Evolutionary conservation across 345 rosid species (phyloP), one percentile per base, ranked within the genome.

Genomic region (Salix koriyanagi): DNA sequence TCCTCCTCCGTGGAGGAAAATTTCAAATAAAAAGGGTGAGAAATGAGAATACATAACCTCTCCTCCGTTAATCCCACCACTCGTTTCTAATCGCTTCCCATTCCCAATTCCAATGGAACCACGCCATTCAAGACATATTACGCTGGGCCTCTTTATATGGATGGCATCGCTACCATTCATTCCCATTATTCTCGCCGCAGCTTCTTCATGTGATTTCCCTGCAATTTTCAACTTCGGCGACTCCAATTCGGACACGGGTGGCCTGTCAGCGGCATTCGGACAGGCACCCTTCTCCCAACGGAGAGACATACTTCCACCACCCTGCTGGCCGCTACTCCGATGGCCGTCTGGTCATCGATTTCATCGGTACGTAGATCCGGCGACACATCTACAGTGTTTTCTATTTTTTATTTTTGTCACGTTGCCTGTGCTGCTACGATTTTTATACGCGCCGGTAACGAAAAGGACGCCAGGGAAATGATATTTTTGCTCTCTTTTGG

Each of bases 301-400:
- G 93, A 0, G 74, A 69, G 74, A 89, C 94, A 0, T 88, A 67
- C 81, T 92, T 92, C 80, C 87, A 80, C 65, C 28, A 72, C 13
- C 93, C 93, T 0, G 86, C 90, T 2, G 94, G 97, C n/a, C 89
- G 91, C 1, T 89, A 70, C 79, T 86, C 84, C 26, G 93, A 92
- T 37, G 97, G 94, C 76, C 88, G 94, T 23, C 84, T 92, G 39
- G 52, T 88, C 70, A 32, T 90, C n/a, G 97, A 89, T 76, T 88
- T 92, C 79, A 90, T 92, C 60, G 89, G 97, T 90, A 81, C 34
- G 26, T 46, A 13, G 16, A 46, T 46, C 52, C 52, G 14, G 14
- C 52, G 16, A 46, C 18, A 2, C 52, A 12, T 46, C 52, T 46
- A 4, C 18, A 46, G 6, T 14, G 3, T 14, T 46, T 14, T 46